Conservation (phyloP, 2,329 filamentous ascomycete species). For the Talaromyces marneffei region DNA sequence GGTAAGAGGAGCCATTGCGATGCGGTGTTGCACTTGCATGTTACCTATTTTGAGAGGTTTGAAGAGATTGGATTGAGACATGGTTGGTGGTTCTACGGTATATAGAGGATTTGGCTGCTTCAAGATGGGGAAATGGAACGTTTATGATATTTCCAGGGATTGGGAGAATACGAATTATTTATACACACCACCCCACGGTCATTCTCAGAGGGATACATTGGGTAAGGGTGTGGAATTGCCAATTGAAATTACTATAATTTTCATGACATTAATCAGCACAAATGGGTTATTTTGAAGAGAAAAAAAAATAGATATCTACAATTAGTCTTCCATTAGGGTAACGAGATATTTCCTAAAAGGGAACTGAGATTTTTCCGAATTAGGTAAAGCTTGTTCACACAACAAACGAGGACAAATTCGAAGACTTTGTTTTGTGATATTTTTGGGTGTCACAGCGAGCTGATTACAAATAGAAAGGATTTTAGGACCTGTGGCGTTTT, state of each 20-base stretch:
- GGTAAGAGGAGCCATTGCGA: conserved; percentile 52
- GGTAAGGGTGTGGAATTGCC: not conserved
- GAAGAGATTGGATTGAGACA: conserved; percentile 12
- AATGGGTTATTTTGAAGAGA: not conserved
- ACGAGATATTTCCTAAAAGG: not conserved
- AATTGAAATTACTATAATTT: not conserved
- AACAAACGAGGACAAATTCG: not conserved
- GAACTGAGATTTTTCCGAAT: not conserved
- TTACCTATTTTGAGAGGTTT: conserved; percentile 34
- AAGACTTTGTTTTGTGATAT: not conserved
- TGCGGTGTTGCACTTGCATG: conserved; percentile 33
- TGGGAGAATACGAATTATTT: not conserved
- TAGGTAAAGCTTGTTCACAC: not conserved
- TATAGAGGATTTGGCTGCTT: too few relatives aligned
- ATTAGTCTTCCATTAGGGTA: not conserved
- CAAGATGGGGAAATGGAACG: not conserved
- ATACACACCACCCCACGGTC: not conserved
- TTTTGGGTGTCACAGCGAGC: not conserved
- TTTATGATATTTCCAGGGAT: not conserved
- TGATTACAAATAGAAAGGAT: not conserved
- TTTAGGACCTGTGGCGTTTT: too few relatives aligned
- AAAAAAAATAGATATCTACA: not conserved
- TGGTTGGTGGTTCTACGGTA: not conserved
- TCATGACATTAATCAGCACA: not conserved
- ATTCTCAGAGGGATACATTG: not conserved